phyloP scores from a whole-genome alignment of 31 red algal genomes.

The Bonnemaisonia californica region DNA sequence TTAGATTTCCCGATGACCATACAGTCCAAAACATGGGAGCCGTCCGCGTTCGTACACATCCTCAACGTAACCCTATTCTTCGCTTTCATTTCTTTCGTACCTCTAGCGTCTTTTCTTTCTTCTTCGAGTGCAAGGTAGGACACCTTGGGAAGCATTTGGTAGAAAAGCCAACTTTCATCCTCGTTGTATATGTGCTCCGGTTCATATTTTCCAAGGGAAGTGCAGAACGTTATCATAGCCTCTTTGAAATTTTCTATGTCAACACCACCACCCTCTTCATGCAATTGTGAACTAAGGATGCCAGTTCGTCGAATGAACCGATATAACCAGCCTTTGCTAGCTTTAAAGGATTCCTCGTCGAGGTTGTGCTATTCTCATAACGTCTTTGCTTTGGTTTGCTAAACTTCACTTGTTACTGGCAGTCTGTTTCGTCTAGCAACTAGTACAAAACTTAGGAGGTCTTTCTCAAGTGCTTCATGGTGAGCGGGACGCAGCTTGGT shows the following conservation, averaged over 20 bases:
- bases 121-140: slow-evolving; percentile 4
- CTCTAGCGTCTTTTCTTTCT: neutral
- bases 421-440: slow-evolving; percentile 7
- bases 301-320: neutral
- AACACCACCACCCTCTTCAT: slow-evolving; percentile 11
- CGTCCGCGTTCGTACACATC: slow-evolving; percentile 30
- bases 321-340: slow-evolving; percentile 3
- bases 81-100: slow-evolving; percentile 27
- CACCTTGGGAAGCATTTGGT: neutral
- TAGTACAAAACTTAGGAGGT: neutral
- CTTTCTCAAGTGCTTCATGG: neutral
- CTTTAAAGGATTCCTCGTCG: neutral
- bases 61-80: slow-evolving; percentile 10
- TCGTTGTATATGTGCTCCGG: slow-evolving; percentile 21
- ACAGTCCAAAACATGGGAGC: slow-evolving; percentile 3
- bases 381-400: neutral
- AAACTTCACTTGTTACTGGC: neutral
- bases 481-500: neutral
- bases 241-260: neutral
- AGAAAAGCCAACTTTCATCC: slow-evolving; percentile 34
- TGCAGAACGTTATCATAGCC: neutral
- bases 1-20: slow-evolving; percentile 11
- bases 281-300: neutral
- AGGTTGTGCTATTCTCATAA: neutral
- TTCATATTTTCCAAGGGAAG: neutral